These are phyloP conservation scores for Microbotryum saponariae DNA, from an alignment of 1,284 basidiomycete species.

Conservation along the genomic window DNA sequence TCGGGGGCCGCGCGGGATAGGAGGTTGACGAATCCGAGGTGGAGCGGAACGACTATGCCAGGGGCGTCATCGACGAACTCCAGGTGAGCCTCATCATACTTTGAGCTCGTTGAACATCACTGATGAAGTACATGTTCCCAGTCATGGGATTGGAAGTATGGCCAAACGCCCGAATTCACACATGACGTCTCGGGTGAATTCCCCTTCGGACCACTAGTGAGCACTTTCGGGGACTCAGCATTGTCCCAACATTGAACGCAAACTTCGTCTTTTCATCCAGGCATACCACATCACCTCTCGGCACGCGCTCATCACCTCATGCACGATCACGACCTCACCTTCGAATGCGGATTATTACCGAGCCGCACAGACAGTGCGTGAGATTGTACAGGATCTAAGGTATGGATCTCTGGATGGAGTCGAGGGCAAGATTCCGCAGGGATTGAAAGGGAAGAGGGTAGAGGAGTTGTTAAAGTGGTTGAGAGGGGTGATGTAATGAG, in stretches of 20 bases:
- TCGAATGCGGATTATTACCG: constrained; percentile 5
- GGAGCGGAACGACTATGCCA: constrained; percentile 53
- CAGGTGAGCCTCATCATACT: constrained; percentile 46
- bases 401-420: constrained; percentile 28
- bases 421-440: constrained; percentile 1
- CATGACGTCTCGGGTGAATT: constrained; percentile 38
- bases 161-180: constrained; percentile 88
- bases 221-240: neutral
- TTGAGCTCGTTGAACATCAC: constrained; percentile 1
- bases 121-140: constrained; percentile 37
- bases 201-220: constrained; percentile 19
- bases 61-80: constrained; percentile 62
- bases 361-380: constrained; percentile 7
- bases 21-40: constrained; percentile 47
- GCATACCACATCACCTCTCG: constrained; percentile 42
- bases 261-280: too few relatives aligned
- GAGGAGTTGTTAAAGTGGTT: constrained; percentile 10
- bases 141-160: constrained; percentile 90
- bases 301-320: constrained; percentile 45
- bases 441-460: constrained; percentile 1
- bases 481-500: constrained; percentile 13
- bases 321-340: constrained; percentile 12
- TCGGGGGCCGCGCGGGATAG: constrained; percentile 38
- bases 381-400: constrained; percentile 19
- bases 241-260: neutral